Conservation (phyloP, 2,329 filamentous ascomycete species). For the Fusarium sp. region DNA sequence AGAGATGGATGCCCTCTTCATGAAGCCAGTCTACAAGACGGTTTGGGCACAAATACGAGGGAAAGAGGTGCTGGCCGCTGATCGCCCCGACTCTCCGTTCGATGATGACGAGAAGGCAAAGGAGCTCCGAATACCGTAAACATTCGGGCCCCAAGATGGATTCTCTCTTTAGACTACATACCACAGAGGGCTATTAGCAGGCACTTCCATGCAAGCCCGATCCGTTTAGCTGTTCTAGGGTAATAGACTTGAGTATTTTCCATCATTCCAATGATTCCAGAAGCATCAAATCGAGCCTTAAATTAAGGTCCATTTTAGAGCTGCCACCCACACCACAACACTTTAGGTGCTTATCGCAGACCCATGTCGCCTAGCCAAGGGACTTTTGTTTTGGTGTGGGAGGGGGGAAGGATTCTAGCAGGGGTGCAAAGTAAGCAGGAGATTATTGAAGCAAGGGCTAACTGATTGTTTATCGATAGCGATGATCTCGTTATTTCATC, state of each 20-base stretch:
- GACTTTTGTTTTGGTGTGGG: background rate
- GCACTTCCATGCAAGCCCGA: slow-evolving; percentile 6
- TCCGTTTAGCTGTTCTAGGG: slow-evolving; percentile 5
- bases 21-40: slow-evolving; percentile 46
- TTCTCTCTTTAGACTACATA: slow-evolving; percentile 25
- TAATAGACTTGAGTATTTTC: slow-evolving; percentile 16
- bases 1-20: slow-evolving; percentile 56
- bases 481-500: background rate
- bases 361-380: background rate
- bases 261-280: slow-evolving; percentile 19
- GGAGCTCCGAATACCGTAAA: slow-evolving; percentile 38
- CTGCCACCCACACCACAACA: background rate
- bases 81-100: slow-evolving; percentile 37
- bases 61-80: slow-evolving; percentile 26
- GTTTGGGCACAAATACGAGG: slow-evolving; percentile 46
- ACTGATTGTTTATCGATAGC: background rate
- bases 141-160: background rate
- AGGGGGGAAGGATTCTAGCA: background rate
- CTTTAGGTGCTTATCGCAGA: background rate
- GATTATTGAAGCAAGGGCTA: background rate
- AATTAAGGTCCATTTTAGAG: background rate
- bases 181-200: slow-evolving; percentile 21
- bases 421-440: background rate
- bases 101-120: slow-evolving; percentile 33
- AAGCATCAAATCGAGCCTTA: slow-evolving; percentile 1